Percentiles rank a stretch among this genome's conserved stretches.
Evolutionary conservation across 352 stramenopile species (phyloP).

Genomic region (Pythium sp.): DNA sequence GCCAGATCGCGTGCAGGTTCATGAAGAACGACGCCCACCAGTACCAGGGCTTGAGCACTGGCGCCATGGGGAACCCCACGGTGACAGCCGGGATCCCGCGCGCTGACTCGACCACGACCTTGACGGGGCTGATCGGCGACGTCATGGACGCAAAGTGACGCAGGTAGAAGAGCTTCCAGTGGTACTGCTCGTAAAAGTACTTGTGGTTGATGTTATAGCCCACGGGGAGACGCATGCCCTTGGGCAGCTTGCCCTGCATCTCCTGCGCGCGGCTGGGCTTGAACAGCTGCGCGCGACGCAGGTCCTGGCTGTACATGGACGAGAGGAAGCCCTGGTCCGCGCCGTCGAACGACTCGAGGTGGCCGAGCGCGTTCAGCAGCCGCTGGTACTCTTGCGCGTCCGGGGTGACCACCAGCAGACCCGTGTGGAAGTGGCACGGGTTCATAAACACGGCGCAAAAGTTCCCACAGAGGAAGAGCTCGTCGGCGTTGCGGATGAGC

Average conservation of each 20-base stretch:
- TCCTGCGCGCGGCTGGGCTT: conserved; percentile 39
- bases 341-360: conserved; percentile 73
- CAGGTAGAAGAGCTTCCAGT: conserved; percentile 87
- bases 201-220: conserved; percentile 92
- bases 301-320: conserved; percentile 82
- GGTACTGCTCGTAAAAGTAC: conserved; percentile 88
- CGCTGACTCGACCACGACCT: conserved; percentile 83
- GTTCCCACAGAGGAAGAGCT: conserved; percentile 83
- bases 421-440: conserved; percentile 89
- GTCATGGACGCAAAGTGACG: conserved; percentile 86
- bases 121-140: conserved; percentile 79
- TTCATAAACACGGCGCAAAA: conserved; percentile 92
- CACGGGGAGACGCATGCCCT: conserved; percentile 78
- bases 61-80: conserved; percentile 84
- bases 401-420: conserved; percentile 80
- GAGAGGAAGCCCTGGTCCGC: conserved; percentile 87
- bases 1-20: conserved; percentile 80
- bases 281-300: conserved; percentile 74
- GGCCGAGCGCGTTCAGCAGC: conserved; percentile 55
- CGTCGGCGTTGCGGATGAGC: conserved; percentile 84
- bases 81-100: conserved; percentile 74
- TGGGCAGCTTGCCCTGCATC: conserved; percentile 30
- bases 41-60: conserved; percentile 87
- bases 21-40: conserved; percentile 84
- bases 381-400: conserved; percentile 67